Evolutionary conservation across 805 yeast genomes (phyloP), one percentile per base, ranked within the genome.

Genomic region (Barnettozyma siamensis): DNA sequence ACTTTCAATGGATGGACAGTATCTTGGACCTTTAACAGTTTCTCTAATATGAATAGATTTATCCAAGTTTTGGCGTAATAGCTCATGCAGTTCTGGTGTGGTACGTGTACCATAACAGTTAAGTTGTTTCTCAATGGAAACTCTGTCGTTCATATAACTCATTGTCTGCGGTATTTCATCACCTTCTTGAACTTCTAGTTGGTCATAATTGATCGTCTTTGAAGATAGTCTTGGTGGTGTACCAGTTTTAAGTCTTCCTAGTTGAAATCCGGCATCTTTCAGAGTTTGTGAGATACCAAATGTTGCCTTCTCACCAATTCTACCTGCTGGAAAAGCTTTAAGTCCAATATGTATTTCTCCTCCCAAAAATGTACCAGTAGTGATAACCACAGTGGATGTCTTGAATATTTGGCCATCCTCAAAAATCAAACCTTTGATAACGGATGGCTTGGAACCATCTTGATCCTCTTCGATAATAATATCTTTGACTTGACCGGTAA

Each of bases 1-100:
- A 6, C 95, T 79, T 60, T 93, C 99, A 38, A 93, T 78, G 0
- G 98, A 91, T 1, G 99, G 99, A 62, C 99, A 93, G 60, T 93
- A 93, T 23, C 99, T 66, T 2, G 99, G 99, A 0, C 99, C 99
- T 52, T 86, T 86, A 6, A 91, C 95, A 0, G 95, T 83, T 63
- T 93, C 98, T 45, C 89, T 66, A 26, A 93, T 91, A 60, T 93
- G 99, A 7, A 93, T 77, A 5, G 96, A 80, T 54, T 84, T 76
- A 57, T 86, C 83, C 35, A 93, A 67, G 56, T 93, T 91, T 1
- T 69, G 62, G 12, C 78, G 64, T 17, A 93, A 67, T 31, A 87
- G 63, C 2, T 80, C 72, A 57, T 89, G 97, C 42, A 95, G 66
- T 31, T 70, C 76, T 0, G 77, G 74, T 0, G 88, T 88, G 0